Evolutionary conservation across 495 filamentous ascomycete genomes (phyloP).

Genomic region (Mycothermus thermophilus): DNA sequence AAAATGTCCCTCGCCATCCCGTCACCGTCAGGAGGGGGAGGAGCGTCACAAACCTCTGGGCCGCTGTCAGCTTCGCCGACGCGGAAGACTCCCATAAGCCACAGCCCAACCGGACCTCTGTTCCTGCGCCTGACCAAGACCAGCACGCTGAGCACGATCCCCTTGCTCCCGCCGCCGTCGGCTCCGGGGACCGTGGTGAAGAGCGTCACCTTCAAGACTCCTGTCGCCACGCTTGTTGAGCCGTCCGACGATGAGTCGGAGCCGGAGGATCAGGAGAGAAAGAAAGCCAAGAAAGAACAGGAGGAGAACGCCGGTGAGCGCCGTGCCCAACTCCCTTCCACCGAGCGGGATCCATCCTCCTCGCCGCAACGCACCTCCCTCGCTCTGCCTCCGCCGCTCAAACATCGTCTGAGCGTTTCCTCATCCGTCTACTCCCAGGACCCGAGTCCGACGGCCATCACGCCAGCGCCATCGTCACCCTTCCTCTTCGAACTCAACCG

Average conservation of each 20-base stretch:
- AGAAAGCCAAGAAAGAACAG: too few species aligned
- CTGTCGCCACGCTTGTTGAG: not conserved
- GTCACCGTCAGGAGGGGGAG: not conserved
- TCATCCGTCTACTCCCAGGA: slow-evolving; percentile 18
- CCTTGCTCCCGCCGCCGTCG: slow-evolving; percentile 4
- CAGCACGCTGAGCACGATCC: slow-evolving; percentile 10
- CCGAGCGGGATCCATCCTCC: not conserved
- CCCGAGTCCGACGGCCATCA: not conserved
- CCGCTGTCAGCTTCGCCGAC: slow-evolving; percentile 5
- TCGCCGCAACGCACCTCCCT: not conserved
- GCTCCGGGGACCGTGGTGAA: not conserved
- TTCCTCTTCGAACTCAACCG: slow-evolving; percentile 6
- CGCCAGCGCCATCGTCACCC: not conserved
- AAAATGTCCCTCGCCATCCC: not conserved
- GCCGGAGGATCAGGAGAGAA: too few species aligned
- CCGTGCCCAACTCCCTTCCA: too few species aligned
- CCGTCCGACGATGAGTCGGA: not conserved
- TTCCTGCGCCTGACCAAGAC: slow-evolving; percentile 8
- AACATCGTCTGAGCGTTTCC: slow-evolving; percentile 7
- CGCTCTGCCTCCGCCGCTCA: not conserved
- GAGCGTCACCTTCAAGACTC: not conserved
- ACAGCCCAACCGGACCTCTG: slow-evolving; percentile 5
- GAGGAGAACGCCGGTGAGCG: too few species aligned
- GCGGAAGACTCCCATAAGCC: not conserved
- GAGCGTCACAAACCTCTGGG: slow-evolving; percentile 1